These are phyloP conservation scores for Ogataea methylovora DNA, from an alignment of 805 yeast genomes.

Conservation along the genomic window DNA sequence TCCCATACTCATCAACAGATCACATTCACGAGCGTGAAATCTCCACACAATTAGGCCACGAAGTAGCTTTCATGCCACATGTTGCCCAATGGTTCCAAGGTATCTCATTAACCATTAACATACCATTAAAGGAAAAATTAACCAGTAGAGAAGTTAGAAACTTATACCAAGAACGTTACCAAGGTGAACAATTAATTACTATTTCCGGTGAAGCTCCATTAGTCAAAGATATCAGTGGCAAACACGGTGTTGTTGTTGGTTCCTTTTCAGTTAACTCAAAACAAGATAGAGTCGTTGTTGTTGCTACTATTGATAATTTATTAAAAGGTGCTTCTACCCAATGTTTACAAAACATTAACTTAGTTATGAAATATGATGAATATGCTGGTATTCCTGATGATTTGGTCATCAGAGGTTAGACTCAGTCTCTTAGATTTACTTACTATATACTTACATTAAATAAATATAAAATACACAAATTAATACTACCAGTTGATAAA, in stretches of 20 bases:
- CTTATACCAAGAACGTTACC: slow-evolving; percentile 81
- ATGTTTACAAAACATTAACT: slow-evolving; percentile 91
- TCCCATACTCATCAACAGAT: slow-evolving; percentile 93
- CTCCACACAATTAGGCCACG: slow-evolving; percentile 66
- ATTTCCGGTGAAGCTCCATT: slow-evolving; percentile 90
- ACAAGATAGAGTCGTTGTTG: slow-evolving; percentile 85
- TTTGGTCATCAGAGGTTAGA: slow-evolving; percentile 43
- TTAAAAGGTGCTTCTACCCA: slow-evolving; percentile 99
- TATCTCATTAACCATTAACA: slow-evolving; percentile 82
- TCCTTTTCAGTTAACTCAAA: slow-evolving; percentile 90
- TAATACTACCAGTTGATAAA: too few species aligned
- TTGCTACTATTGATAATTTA: slow-evolving; percentile 92
- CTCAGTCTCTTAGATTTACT: too few species aligned
- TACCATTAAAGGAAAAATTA: slow-evolving; percentile 70
- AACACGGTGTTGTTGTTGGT: slow-evolving; percentile 92
- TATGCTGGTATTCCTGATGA: slow-evolving; percentile 90
- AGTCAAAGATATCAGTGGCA: slow-evolving; percentile 85
- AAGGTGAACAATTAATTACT: slow-evolving; percentile 77
- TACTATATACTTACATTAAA: too few species aligned
- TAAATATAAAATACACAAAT: too few species aligned
- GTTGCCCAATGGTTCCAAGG: slow-evolving; percentile 99
- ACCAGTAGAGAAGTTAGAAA: slow-evolving; percentile 78
- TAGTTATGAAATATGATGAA: slow-evolving; percentile 85
- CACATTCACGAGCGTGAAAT: slow-evolving; percentile 96
- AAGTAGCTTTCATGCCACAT: slow-evolving; percentile 90